Evolutionary conservation across 805 yeast species (phyloP).

Genomic region (Cyberlindnera nakhonratchasimensis): DNA sequence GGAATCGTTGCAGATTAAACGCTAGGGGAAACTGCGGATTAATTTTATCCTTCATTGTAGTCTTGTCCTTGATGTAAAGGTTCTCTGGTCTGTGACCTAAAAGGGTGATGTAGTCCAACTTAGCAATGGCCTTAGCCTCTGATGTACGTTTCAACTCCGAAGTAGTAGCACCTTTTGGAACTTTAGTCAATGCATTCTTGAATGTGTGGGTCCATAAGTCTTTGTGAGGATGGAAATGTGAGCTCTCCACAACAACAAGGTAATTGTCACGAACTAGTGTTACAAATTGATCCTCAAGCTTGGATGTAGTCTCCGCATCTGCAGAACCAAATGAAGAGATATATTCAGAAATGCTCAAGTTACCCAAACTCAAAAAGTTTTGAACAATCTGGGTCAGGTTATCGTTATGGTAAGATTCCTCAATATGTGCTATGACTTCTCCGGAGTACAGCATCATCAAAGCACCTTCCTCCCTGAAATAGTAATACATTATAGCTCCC

Average conservation of each 20-base stretch:
- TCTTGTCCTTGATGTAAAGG: slow-evolving; percentile 31
- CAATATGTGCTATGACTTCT: slow-evolving; percentile 57
- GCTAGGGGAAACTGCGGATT: slow-evolving; percentile 50
- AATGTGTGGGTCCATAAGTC: slow-evolving; percentile 41
- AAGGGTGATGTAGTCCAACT: slow-evolving; percentile 34
- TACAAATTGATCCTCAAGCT: slow-evolving; percentile 38
- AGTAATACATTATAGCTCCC: slow-evolving; percentile 44
- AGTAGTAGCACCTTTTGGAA: slow-evolving; percentile 37
- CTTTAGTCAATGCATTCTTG: slow-evolving; percentile 36
- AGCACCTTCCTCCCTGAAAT: slow-evolving; percentile 60
- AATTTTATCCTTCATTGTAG: slow-evolving; percentile 40
- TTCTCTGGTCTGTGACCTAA: slow-evolving; percentile 32
- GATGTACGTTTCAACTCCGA: slow-evolving; percentile 55
- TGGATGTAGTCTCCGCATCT: slow-evolving; percentile 27
- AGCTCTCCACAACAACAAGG: slow-evolving; percentile 44
- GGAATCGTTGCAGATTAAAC: slow-evolving; percentile 62
- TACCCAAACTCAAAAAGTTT: slow-evolving; percentile 67
- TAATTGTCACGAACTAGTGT: slow-evolving; percentile 47
- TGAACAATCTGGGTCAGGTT: slow-evolving; percentile 58
- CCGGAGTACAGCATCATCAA: slow-evolving; percentile 71
- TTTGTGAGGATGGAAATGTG: slow-evolving; percentile 34
- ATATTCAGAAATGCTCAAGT: slow-evolving; percentile 55
- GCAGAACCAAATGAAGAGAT: slow-evolving; percentile 27
- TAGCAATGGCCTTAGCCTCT: slow-evolving; percentile 56
- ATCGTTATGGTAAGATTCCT: slow-evolving; percentile 38